Evolutionary conservation across 345 rosid genomes (phyloP), one percentile per base, ranked within the genome.

Genomic region (Pelargonium nanum): DNA sequence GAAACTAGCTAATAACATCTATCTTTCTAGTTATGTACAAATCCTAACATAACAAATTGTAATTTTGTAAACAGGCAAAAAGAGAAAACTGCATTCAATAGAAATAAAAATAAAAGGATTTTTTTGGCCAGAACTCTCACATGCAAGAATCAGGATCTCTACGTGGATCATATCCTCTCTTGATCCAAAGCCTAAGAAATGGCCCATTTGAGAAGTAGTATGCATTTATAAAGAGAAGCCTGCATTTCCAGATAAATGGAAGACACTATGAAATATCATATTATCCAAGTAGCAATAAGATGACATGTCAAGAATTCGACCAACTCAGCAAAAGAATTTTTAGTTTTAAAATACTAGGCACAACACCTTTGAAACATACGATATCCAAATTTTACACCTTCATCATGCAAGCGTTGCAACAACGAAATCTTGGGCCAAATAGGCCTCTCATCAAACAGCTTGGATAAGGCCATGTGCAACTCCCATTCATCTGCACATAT

Each of bases 81-180:
- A 52, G 1, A 45, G 28, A 56, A 21, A 23, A 70, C 15, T 50
- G 19, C 56, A 48, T 23, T 26, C 24, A 26, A 44, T 22, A 45
- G 13, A 26, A 22, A 28, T 24, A 21, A 30, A 40, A 26, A 17
- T 52, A 6, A 5, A 53, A 51, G 58, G 22, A 19, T 60, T 44
- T 58, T 19, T 30, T 32, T 45, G n/a, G 52, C 50, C 44, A 64
- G 65, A 56, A 66, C 16, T 59, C 92, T 85, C 77, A 89, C 99
- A 84, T 84, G 77, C 92, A 82, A 69, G 99, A 90, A 66, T 87
- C 91, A 22, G 96, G 96, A 80, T 93, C 97, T 72, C 74, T 78
- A 54, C 95, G 89, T 61, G 99, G 99, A 78, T 93, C 99, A 68
- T 93, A 93, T 72, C 95, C 99, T 79, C 87, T 90, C 73, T 70